Percentiles rank a stretch among this genome's conserved stretches.
phyloP scores from a whole-genome alignment of 2,329 filamentous ascomycete species.

The Paraconiothyrium brasiliense region DNA sequence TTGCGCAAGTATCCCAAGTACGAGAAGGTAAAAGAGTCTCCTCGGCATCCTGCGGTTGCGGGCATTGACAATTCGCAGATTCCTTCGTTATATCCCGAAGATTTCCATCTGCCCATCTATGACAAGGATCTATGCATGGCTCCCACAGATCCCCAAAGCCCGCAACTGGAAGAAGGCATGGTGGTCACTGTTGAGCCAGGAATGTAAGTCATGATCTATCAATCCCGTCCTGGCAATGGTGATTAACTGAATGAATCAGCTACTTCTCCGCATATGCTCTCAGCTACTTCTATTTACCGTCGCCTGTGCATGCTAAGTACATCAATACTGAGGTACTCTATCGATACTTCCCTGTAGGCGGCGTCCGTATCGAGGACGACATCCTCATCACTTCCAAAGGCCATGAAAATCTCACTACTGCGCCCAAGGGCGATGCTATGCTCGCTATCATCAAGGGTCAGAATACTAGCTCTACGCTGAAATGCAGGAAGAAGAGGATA shows the following conservation, averaged over 20 bases:
- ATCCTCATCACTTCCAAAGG: conserved; percentile 75
- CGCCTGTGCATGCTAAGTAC: conserved; percentile 76
- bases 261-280: conserved; percentile 95
- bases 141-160: conserved; percentile 44
- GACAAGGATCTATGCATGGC: conserved; percentile 40
- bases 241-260: conserved; percentile 56
- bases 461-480: conserved; percentile 8
- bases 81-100: conserved; percentile 43
- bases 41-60: background rate
- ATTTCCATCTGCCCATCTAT: conserved; percentile 46
- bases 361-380: conserved; percentile 78
- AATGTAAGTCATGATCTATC: conserved; percentile 45
- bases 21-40: conserved; percentile 31
- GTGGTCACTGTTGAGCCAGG: conserved; percentile 66
- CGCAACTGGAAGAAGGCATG: conserved; percentile 62
- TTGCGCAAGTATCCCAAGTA: conserved; percentile 33
- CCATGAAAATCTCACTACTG: conserved; percentile 76
- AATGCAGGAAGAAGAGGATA: background rate
- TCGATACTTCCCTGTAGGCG: conserved; percentile 83
- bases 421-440: conserved; percentile 73
- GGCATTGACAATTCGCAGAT: conserved; percentile 30
- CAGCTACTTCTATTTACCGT: conserved; percentile 74
- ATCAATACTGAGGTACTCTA: conserved; percentile 79
- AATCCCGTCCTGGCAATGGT: too few relatives aligned
- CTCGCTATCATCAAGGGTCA: conserved; percentile 62